Conservation (phyloP, 805 yeast genomes). For the Brettanomyces naardenensis region DNA sequence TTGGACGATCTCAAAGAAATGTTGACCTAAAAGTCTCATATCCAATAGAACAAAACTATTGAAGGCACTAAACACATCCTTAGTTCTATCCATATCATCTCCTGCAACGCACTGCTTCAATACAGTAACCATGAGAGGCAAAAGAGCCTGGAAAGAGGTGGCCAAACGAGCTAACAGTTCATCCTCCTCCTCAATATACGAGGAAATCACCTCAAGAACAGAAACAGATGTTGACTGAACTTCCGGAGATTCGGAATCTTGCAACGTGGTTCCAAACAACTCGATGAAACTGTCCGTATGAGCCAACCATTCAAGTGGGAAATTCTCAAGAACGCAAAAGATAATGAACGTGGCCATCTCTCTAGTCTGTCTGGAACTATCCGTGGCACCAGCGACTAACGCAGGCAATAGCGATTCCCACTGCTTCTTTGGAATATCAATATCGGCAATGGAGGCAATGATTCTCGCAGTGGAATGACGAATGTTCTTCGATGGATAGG, state of each 20-base stretch:
- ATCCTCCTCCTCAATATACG: conserved; percentile 54
- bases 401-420: conserved; percentile 78
- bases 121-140: conserved; percentile 78
- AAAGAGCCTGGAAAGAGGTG: conserved; percentile 47
- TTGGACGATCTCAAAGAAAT: conserved; percentile 58
- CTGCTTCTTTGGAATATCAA: conserved; percentile 53
- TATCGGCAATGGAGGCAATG: conserved; percentile 74
- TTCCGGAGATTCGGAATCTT: conserved; percentile 53
- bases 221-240: conserved; percentile 78
- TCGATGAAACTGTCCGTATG: conserved; percentile 62
- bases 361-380: conserved; percentile 41
- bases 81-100: conserved; percentile 66
- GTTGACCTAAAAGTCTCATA: conserved; percentile 69
- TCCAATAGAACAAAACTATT: conserved; percentile 73
- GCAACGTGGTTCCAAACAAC: conserved; percentile 61
- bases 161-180: conserved; percentile 35
- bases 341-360: conserved; percentile 81
- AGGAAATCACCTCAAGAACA: conserved; percentile 67
- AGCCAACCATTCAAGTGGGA: conserved; percentile 46
- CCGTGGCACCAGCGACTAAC: conserved; percentile 60
- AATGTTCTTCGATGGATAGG: conserved; percentile 52
- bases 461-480: conserved; percentile 89
- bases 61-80: conserved; percentile 75
- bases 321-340: conserved; percentile 68
- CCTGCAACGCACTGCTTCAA: conserved; percentile 48